These are phyloP conservation scores for Vigna trinervia DNA, from an alignment of 306 rosid genomes.

Conservation along the genomic window DNA sequence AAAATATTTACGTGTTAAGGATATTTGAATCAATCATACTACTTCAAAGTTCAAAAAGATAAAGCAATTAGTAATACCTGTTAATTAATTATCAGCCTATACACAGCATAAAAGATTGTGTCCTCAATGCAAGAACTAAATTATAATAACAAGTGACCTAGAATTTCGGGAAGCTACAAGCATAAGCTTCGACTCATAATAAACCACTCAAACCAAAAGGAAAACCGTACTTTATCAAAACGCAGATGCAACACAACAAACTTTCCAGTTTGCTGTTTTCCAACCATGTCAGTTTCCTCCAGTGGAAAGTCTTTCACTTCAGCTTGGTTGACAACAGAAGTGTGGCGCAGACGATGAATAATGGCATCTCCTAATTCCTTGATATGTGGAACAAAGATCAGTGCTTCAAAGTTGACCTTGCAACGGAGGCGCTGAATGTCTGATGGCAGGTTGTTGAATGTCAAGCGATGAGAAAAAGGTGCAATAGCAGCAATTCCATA, in stretches of 20 bases:
- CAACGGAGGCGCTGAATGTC: constrained; percentile 90
- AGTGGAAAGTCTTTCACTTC: constrained; percentile 46
- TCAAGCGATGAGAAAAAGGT: constrained; percentile 96
- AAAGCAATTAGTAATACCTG: not conserved
- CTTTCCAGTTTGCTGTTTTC: constrained; percentile 60
- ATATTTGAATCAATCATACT: constrained; percentile 30
- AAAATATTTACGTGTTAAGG: constrained; percentile 6
- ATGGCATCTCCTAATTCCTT: constrained; percentile 74
- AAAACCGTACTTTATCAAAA: constrained; percentile 78
- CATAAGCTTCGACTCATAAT: constrained; percentile 12
- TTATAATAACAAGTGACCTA: constrained; percentile 24
- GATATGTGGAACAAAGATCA: constrained; percentile 81
- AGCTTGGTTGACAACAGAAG: constrained; percentile 46
- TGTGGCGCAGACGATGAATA: constrained; percentile 68
- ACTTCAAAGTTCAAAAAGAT: constrained; percentile 10
- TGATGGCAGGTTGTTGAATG: constrained; percentile 87
- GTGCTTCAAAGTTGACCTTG: constrained; percentile 96
- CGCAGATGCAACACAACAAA: constrained; percentile 93
- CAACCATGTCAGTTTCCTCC: constrained; percentile 49
- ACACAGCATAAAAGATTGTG: constrained; percentile 28
- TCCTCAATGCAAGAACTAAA: constrained; percentile 15
- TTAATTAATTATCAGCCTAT: constrained; percentile 16
- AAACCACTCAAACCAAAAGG: constrained; percentile 24
- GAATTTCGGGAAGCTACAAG: constrained; percentile 1
- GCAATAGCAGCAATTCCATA: constrained; percentile 92